Evolutionary conservation across 768 basidiomycete genomes (phyloP), one percentile per base, ranked within the genome.

Genomic region (Naganishia kalamii): DNA sequence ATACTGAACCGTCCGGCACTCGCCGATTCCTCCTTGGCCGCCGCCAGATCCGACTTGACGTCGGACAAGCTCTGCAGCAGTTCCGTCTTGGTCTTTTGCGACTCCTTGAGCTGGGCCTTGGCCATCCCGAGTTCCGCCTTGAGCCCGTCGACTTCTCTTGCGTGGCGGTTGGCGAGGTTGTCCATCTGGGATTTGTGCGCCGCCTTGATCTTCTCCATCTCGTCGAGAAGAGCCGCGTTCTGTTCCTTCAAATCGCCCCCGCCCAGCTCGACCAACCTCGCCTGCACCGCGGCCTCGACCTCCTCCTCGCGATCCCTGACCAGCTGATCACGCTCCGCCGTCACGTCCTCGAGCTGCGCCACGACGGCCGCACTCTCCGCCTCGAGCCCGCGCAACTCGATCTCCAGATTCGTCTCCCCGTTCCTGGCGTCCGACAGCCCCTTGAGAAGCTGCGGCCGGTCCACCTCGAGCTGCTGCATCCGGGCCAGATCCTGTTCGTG

Each of bases 191-290:
- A 40, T 54, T 73, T 74, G 41, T 64, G 66, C 11, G 66, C 61
- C 2, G 70, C 67, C 7, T 63, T 59, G 44, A 46, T 30, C 30
- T 43, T 19, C 30, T 84, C 84, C 21, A 90, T 78, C 69, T 93
- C 88, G 15, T 89, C 86, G 1, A 88, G 83, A 46, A 92, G 81
- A 13, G 87, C 80, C 21, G 84, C 81, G 72, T 90, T 89, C 75
- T 92, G 88, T 54, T 92, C 86, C 78, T 96, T 92, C 49, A 96
- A 81, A 8, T 91, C 85, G 75, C 97, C 92, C 0, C 92, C 89
- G 72, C 96, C 91, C 15, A 92, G 89, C 77, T 98, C 93, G 2
- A 88, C 88, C 62, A 88, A 87, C 71, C 92, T 89, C 74, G 96
- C 92, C 1, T 90, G 84, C 68, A 96, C 85, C 47, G 82, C 77